Evolutionary conservation across 2,329 filamentous ascomycete species (phyloP), one percentile per base, ranked within the genome.

Genomic region (Fusarium hainanense): DNA sequence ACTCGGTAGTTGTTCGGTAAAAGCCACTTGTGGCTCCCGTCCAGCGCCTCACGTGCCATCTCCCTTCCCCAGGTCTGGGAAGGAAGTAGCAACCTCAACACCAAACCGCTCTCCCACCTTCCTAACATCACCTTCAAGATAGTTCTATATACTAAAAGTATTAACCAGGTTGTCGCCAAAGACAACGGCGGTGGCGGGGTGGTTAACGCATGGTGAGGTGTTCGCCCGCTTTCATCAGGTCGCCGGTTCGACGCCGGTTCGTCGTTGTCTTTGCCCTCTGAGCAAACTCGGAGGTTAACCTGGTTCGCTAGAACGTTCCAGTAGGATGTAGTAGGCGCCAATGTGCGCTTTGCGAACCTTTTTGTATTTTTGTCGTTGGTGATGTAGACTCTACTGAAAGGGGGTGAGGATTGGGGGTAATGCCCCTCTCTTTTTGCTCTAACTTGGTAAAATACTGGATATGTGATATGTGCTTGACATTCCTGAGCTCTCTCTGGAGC

Each of bases 301-400:
- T 21, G 14, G 43, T 64, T 63, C 58, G 34, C 20, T 49, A 42
- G 18, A 21, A 27, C 50, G 42, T 57, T 63, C 49, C n/a, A 32
- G 61, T 60, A 34, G 58, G 50, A 57, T 47, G 49, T 64, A 64
- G 58, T 64, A 64, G 61, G 58, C 58, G 44, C 40, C 58, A 27
- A 49, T 37, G 34, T 37, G 61, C 49, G 50, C 61, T 63, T 56
- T 63, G 61, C 61, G 49, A 64, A 46, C 61, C 58, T 64, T 57
- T 63, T 55, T 37, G 34, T 37, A n/a, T 1, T n/a, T 62, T 40
- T 40, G 9, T 16, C 25, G n/a, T 18, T 28, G 4, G 25, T 55
- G 23, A 28, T 41, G 4, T 6, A 12, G 14, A 25, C 9, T 30
- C 9, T 30, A 27, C 18, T 25, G 11, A 40, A 51, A 1, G 23